Base-by-base conservation (phyloP, 2,329 filamentous ascomycete genomes). In the Aspergillus sp. region DNA sequence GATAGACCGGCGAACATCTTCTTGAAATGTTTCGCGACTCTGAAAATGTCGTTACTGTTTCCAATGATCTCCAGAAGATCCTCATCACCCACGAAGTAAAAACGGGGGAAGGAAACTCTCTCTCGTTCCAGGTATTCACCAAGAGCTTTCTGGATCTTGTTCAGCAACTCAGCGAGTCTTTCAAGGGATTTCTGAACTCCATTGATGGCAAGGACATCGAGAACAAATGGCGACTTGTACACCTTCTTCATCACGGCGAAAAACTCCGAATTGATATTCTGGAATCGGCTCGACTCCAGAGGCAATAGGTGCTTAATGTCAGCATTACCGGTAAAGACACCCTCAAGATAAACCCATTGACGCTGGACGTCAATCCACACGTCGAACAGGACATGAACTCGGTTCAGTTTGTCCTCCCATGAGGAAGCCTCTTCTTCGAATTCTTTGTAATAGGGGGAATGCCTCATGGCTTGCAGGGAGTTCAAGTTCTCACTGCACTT, bases 311-410 rank as follows among this genome's bases (percentile, higher is more conserved):
- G 93, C 77, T 98, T 99, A 81, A 99, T 99, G 70, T 99, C 95
- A 40, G 91, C 93, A 71, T 99, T 99, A 58, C 95, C 95, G 1
- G 93, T 97, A 73, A 99, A 99, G 35, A 99, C 95, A 64, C 95
- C 95, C 77, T 99, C 96, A 5, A 99, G 85, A 73, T 99, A 99
- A 7, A 99, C 95, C 95, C 95, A 99, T 78, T 99, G 95, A 61
- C 96, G 89, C 75, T 99, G 95, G n/a, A 99, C 96, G 76, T 99
- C 96, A 67, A 99, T 99, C 96, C 96, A 99, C 15, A 99, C 93
- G 73, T 99, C 95, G 70, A 99, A 99, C 9, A 99, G 84, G 15
- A 99, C 91, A 72, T 99, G 95, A 2, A 99, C 92, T 46, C 95
- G 87, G 74, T 98, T 99, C 25, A 99, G 84, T 74, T 96, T 96